A percentile compares a stretch with the other conserved stretches of the same genome.
Evolutionary conservation across 805 yeast species (phyloP).

Genomic region (Metschnikowia arizonensis): DNA sequence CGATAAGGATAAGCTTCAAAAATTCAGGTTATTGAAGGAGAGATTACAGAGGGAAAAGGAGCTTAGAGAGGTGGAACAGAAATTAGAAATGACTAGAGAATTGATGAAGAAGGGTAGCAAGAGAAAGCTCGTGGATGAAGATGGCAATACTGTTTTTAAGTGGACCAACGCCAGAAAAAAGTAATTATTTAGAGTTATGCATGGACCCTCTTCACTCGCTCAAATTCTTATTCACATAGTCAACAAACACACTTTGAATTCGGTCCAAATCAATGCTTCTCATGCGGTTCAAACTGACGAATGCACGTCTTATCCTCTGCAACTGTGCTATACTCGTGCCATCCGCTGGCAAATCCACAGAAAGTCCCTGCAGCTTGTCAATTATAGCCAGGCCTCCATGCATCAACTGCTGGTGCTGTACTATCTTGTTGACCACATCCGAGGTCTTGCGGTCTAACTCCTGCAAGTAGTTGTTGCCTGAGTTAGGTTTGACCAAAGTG

Average conservation of each 20-base stretch:
- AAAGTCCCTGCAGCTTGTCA: constrained; percentile 39
- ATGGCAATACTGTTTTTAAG: constrained; percentile 70
- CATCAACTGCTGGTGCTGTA: constrained; percentile 57
- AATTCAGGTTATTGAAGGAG: constrained; percentile 54
- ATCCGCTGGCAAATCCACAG: constrained; percentile 59
- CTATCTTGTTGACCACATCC: constrained; percentile 55
- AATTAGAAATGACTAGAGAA: constrained; percentile 76
- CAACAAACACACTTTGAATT: constrained; percentile 70
- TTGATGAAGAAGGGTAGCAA: constrained; percentile 88
- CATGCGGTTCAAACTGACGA: constrained; percentile 74
- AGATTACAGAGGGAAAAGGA: constrained; percentile 68
- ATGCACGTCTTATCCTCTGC: constrained; percentile 80
- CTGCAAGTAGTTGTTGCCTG: constrained; percentile 70
- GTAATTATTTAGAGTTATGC: constrained; percentile 18
- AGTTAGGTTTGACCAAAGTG: constrained; percentile 75
- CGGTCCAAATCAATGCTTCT: constrained; percentile 67
- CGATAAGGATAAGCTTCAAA: constrained; percentile 55
- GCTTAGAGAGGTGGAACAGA: constrained; percentile 61
- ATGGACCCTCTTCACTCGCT: constrained; percentile 19
- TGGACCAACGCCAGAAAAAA: constrained; percentile 80
- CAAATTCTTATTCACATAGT: constrained; percentile 66
- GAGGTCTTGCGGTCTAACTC: constrained; percentile 72
- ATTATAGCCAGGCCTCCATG: constrained; percentile 50
- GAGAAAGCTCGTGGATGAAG: constrained; percentile 62
- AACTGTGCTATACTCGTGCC: constrained; percentile 68